Evolutionary conservation across 352 stramenopile genomes (phyloP).

Genomic region (Pythium aquatile): DNA sequence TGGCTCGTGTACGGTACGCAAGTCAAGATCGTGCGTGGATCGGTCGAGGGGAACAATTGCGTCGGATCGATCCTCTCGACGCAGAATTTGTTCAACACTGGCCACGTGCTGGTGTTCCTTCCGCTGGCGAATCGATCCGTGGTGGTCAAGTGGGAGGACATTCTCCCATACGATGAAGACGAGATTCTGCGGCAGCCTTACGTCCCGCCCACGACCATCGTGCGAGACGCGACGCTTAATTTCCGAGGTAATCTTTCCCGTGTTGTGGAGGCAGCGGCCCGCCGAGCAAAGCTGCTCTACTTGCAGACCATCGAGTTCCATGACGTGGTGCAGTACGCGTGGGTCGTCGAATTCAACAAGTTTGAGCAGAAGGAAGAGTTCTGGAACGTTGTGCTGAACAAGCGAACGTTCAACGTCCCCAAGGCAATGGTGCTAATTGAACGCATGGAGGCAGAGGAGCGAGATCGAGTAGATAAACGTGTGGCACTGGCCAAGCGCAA

Average conservation of each 20-base stretch:
- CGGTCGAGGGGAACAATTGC: slow-evolving; percentile 38
- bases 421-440: slow-evolving; percentile 60
- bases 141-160: slow-evolving; percentile 55
- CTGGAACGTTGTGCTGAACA: slow-evolving; percentile 79
- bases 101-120: slow-evolving; percentile 62
- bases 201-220: slow-evolving; percentile 27
- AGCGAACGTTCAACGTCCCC: slow-evolving; percentile 42
- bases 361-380: slow-evolving; percentile 49
- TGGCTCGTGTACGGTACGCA: slow-evolving; percentile 55
- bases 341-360: slow-evolving; percentile 68
- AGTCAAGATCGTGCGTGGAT: slow-evolving; percentile 47
- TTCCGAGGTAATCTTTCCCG: slow-evolving; percentile 39
- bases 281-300: slow-evolving; percentile 53
- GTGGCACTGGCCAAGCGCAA: slow-evolving; percentile 58
- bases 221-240: slow-evolving; percentile 37
- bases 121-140: slow-evolving; percentile 47
- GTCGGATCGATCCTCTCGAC: slow-evolving; percentile 59
- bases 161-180: slow-evolving; percentile 47
- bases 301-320: slow-evolving; percentile 68
- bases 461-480: slow-evolving; percentile 48
- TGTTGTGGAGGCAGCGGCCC: slow-evolving; percentile 32
- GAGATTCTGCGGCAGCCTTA: slow-evolving; percentile 43
- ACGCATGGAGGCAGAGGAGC: slow-evolving; percentile 50
- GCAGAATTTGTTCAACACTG: slow-evolving; percentile 58
- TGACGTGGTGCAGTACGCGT: slow-evolving; percentile 63